These are phyloP conservation scores for Arthrobotrys musiformis DNA, from an alignment of 2,329 filamentous ascomycete species.

Conservation along the genomic window DNA sequence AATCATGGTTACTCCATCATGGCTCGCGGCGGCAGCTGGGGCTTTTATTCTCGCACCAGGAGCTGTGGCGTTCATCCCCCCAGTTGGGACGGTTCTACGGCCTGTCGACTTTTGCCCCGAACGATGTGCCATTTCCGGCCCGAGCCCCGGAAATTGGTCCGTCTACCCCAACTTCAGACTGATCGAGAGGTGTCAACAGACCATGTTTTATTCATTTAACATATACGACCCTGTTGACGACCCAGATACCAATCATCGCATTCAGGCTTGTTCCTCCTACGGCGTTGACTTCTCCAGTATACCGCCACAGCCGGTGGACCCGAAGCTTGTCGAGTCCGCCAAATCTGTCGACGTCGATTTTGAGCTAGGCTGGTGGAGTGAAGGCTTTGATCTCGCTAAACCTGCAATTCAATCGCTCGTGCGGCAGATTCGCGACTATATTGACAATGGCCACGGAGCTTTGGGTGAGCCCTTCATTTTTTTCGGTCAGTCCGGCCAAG, in stretches of 20 bases:
- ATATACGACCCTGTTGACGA: slow-evolving; percentile 62
- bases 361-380: slow-evolving; percentile 60
- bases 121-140: slow-evolving; percentile 56
- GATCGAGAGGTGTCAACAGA: slow-evolving; percentile 60
- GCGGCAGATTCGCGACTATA: slow-evolving; percentile 60
- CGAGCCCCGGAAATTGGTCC: slow-evolving; percentile 57
- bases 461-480: slow-evolving; percentile 59
- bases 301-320: slow-evolving; percentile 32
- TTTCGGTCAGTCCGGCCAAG: slow-evolving; percentile 60
- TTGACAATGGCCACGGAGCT: slow-evolving; percentile 58
- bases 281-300: slow-evolving; percentile 57
- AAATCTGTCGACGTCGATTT: slow-evolving; percentile 57
- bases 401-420: slow-evolving; percentile 58
- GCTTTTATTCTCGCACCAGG: slow-evolving; percentile 9
- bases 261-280: slow-evolving; percentile 61
- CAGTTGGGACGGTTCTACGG: not conserved
- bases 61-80: slow-evolving; percentile 5
- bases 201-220: slow-evolving; percentile 62
- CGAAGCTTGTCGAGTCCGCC: slow-evolving; percentile 22
- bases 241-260: slow-evolving; percentile 59
- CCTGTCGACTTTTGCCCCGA: slow-evolving; percentile 54
- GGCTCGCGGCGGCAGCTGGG: slow-evolving; percentile 3
- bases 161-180: slow-evolving; percentile 56
- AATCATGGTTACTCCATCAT: slow-evolving; percentile 13
- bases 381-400: slow-evolving; percentile 56